Evolutionary conservation across 2,329 filamentous ascomycete species (phyloP).

Genomic region (Ophiognomonia clavigignenti-juglandacearum): DNA sequence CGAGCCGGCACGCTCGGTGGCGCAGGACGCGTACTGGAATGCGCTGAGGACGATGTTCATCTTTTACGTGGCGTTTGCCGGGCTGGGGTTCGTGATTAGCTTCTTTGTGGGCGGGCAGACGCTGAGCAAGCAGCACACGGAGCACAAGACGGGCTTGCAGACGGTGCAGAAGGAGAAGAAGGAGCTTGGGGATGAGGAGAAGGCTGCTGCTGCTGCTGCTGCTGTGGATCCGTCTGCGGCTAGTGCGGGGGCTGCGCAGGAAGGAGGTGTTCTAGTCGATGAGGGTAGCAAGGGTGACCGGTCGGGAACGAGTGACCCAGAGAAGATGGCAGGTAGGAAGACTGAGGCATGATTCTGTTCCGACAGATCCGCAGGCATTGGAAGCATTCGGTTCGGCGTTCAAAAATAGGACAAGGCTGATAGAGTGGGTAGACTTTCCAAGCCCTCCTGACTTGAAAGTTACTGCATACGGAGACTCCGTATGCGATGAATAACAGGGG

Average conservation of each 20-base stretch:
- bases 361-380: too few species aligned
- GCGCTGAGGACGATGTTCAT: conserved; percentile 54
- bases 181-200: conserved; percentile 21
- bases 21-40: conserved; percentile 42
- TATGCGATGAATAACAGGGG: too few species aligned
- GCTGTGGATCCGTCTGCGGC: not conserved
- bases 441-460: too few species aligned
- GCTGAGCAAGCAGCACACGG: conserved; percentile 50
- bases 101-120: conserved; percentile 43
- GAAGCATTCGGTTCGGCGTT: not conserved
- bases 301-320: not conserved
- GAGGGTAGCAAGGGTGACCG: not conserved
- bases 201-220: not conserved
- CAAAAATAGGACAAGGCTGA: not conserved
- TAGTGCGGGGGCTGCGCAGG: not conserved
- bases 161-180: conserved; percentile 32
- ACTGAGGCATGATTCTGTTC: not conserved
- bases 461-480: too few species aligned
- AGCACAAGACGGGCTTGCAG: conserved; percentile 54
- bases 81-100: conserved; percentile 40
- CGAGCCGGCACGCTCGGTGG: conserved; percentile 35
- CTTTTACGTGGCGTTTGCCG: conserved; percentile 47
- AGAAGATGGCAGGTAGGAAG: not conserved
- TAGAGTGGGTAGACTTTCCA: too few species aligned
- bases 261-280: not conserved